phyloP scores from a whole-genome alignment of 768 basidiomycete species.

The Hypholoma fasciculare region DNA sequence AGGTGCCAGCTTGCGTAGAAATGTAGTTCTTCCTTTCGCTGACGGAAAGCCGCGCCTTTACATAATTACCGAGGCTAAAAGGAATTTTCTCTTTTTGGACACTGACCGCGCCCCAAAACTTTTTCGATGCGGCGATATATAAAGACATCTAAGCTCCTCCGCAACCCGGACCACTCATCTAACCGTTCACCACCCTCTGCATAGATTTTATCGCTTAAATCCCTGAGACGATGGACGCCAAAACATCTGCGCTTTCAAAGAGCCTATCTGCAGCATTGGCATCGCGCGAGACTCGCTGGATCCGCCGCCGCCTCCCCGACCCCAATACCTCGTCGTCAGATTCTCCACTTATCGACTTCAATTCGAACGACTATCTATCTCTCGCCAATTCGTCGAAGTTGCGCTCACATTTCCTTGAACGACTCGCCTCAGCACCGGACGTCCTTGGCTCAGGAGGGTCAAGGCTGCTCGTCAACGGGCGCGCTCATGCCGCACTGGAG shows the following conservation, averaged over 20 bases:
- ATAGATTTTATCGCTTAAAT: not conserved
- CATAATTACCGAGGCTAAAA: not conserved
- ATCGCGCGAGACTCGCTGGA: conserved; percentile 65
- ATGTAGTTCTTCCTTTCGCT: not conserved
- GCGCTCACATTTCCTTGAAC: conserved; percentile 56
- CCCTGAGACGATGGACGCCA: not conserved
- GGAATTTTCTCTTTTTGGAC: too few relatives aligned
- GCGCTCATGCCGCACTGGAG: conserved; percentile 73
- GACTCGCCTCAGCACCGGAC: conserved; percentile 47
- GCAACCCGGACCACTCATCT: not conserved
- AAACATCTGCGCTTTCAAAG: conserved; percentile 12
- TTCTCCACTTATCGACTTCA: conserved; percentile 59
- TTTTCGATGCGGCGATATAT: not conserved
- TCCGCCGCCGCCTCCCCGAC: conserved; percentile 70
- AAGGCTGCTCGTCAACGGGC: conserved; percentile 77
- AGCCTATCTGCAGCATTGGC: conserved; percentile 52
- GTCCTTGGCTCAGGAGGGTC: conserved; percentile 89
- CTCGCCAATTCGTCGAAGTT: conserved; percentile 61
- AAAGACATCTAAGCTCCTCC: not conserved
- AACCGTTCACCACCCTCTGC: not conserved
- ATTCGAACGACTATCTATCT: conserved; percentile 93
- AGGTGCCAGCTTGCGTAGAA: not conserved
- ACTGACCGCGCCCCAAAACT: conserved; percentile 6
- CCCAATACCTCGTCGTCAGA: conserved; percentile 39
- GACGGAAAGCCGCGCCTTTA: conserved; percentile 9